Evolutionary conservation across 2,329 filamentous ascomycete species (phyloP).

Genomic region (Claviceps monticola): DNA sequence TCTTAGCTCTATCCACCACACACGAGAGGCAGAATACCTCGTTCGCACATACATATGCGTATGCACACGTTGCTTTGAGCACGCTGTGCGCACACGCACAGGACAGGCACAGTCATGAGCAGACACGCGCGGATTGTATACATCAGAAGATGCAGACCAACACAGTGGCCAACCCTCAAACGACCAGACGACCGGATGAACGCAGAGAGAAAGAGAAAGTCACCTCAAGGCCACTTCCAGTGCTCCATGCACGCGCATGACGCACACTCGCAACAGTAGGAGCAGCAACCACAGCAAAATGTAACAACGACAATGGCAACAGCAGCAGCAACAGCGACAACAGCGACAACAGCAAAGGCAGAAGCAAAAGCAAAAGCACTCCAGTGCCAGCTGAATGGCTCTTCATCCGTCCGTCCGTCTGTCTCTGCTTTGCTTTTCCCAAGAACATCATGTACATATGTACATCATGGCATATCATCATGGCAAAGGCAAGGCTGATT

Average conservation of each 20-base stretch:
- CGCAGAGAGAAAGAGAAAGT: neutral
- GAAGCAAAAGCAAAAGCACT: slow-evolving; percentile 1
- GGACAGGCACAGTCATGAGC: neutral
- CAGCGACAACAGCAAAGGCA: neutral
- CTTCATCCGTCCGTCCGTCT: neutral
- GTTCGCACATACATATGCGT: neutral
- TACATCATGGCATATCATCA: neutral
- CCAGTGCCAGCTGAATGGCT: slow-evolving; percentile 5
- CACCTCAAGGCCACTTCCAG: neutral
- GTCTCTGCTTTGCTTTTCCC: slow-evolving; percentile 3
- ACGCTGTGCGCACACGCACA: neutral
- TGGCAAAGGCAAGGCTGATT: neutral
- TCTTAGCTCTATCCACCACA: too few relatives aligned
- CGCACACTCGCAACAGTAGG: neutral
- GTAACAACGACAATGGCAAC: neutral
- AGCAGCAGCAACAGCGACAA: slow-evolving; percentile 7
- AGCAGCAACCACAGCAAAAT: slow-evolving; percentile 2
- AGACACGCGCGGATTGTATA: neutral
- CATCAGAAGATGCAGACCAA: neutral
- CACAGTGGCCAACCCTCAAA: neutral
- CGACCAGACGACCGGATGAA: neutral
- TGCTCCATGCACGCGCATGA: neutral
- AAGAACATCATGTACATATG: neutral
- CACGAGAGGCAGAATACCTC: too few relatives aligned
- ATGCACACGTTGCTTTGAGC: neutral